Percentiles rank a stretch among this genome's conserved stretches.
Conservation (phyloP, 1,284 basidiomycete genomes). For the Jaminaea rosea region DNA sequence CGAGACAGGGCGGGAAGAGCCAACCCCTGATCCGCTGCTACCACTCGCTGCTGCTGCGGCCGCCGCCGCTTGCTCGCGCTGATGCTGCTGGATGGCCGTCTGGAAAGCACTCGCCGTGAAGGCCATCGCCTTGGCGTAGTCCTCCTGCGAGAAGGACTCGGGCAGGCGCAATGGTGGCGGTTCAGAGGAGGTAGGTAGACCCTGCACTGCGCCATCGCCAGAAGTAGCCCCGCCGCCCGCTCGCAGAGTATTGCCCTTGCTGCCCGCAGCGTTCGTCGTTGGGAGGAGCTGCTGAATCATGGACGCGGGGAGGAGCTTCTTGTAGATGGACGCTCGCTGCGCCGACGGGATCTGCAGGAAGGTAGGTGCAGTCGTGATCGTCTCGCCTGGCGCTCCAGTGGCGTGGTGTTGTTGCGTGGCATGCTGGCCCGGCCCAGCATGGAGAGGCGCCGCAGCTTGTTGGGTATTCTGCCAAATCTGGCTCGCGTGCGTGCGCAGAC, state of each 20-base stretch:
- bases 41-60: background rate
- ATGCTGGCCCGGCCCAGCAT: background rate
- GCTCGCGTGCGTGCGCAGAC: constrained; percentile 89
- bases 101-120: constrained; percentile 37
- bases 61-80: constrained; percentile 10
- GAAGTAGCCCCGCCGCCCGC: constrained; percentile 12
- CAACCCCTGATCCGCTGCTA: background rate
- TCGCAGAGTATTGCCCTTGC: constrained; percentile 10
- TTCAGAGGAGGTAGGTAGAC: constrained; percentile 11
- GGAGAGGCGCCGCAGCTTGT: constrained; percentile 13
- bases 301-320: constrained; percentile 53
- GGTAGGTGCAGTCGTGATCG: constrained; percentile 22
- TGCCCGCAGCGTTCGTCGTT: constrained; percentile 3
- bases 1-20: no score
- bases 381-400: constrained; percentile 32
- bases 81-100: constrained; percentile 20
- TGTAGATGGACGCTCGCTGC: constrained; percentile 65
- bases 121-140: constrained; percentile 34
- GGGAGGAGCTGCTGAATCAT: constrained; percentile 41
- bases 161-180: constrained; percentile 23
- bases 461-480: constrained; percentile 93
- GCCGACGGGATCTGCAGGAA: constrained; percentile 29
- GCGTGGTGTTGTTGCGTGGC: no score
- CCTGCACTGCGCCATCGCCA: constrained; percentile 7
- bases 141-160: constrained; percentile 28